These are phyloP conservation scores for Coprinopsis sp. DNA, from an alignment of 768 basidiomycete species.

Conservation along the genomic window DNA sequence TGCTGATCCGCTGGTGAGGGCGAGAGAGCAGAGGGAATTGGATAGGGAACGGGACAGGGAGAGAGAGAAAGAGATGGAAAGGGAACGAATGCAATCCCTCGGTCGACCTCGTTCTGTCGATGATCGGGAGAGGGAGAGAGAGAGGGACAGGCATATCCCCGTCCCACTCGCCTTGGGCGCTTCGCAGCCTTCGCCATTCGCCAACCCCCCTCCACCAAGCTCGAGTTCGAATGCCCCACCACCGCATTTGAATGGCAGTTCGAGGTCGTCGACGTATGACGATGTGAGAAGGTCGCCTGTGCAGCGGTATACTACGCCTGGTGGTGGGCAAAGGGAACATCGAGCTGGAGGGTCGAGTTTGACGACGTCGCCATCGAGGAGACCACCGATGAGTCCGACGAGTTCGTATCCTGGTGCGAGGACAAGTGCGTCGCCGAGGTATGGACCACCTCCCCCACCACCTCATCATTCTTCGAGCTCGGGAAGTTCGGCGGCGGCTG, in stretches of 20 bases:
- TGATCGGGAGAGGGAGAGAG: no score
- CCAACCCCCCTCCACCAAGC: conserved; percentile 10
- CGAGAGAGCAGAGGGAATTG: no score
- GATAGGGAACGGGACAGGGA: conserved; percentile 15
- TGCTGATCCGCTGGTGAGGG: conserved; percentile 10
- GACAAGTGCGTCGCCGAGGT: conserved; percentile 1
- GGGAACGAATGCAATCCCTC: conserved; percentile 12
- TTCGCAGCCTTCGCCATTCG: conserved; percentile 17
- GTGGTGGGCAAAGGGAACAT: conserved; percentile 13
- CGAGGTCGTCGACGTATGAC: conserved; percentile 12
- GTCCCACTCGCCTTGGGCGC: conserved; percentile 5
- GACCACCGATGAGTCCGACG: conserved; percentile 17
- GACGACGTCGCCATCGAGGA: conserved; percentile 35
- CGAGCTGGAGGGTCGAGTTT: conserved; percentile 15
- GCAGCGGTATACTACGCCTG: conserved; percentile 33
- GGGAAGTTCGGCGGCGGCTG: no score
- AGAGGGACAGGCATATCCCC: conserved; percentile 4
- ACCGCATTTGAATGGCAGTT: conserved; percentile 30
- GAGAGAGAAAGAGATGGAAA: conserved; percentile 14
- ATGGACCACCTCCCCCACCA: conserved; percentile 22
- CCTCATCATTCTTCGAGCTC: no score
- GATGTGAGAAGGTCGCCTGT: conserved; percentile 34
- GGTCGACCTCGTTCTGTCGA: conserved; percentile 7
- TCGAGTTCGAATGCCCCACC: conserved; percentile 1
- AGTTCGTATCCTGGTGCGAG: neutral